These are phyloP conservation scores for Mortierella hygrophila DNA, from an alignment of 192 early-diverging fungal species.

Conservation along the genomic window DNA sequence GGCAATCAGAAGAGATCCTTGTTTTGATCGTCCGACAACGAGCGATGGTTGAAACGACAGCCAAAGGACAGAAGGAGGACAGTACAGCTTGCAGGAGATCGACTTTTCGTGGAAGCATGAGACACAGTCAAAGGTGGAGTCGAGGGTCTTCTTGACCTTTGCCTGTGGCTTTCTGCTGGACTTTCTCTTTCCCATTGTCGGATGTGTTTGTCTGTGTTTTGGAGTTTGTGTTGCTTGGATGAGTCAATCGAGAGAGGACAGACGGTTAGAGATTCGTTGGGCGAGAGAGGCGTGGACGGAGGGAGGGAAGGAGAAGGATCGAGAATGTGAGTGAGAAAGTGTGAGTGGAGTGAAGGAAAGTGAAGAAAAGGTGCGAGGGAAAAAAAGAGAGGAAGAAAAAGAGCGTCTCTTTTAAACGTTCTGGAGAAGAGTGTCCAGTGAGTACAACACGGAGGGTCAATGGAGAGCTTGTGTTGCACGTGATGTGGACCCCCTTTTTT, in stretches of 20 bases:
- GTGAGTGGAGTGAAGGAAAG: background rate
- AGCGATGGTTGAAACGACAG: too few relatives aligned
- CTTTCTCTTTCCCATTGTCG: conserved; percentile 54
- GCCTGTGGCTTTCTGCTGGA: conserved; percentile 74
- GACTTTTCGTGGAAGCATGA: conserved; percentile 92
- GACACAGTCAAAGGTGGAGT: conserved; percentile 83
- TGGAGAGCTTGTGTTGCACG: background rate
- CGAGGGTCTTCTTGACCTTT: conserved; percentile 74
- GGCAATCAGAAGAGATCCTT: background rate
- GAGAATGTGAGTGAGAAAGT: background rate
- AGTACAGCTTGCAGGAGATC: conserved; percentile 81
- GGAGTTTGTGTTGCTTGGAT: background rate
- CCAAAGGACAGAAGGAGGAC: background rate
- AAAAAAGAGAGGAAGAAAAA: background rate
- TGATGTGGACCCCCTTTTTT: background rate
- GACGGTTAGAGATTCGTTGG: too few relatives aligned
- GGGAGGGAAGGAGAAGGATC: background rate
- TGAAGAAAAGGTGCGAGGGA: conserved; percentile 7
- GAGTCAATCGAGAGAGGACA: background rate
- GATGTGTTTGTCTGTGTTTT: background rate
- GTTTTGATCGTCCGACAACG: background rate
- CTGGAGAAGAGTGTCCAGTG: too few relatives aligned
- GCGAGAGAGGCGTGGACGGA: background rate
- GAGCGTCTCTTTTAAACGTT: background rate
- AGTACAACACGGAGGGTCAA: background rate